phyloP scores from a whole-genome alignment of 352 stramenopile species.

The Phytophthora melonis region DNA sequence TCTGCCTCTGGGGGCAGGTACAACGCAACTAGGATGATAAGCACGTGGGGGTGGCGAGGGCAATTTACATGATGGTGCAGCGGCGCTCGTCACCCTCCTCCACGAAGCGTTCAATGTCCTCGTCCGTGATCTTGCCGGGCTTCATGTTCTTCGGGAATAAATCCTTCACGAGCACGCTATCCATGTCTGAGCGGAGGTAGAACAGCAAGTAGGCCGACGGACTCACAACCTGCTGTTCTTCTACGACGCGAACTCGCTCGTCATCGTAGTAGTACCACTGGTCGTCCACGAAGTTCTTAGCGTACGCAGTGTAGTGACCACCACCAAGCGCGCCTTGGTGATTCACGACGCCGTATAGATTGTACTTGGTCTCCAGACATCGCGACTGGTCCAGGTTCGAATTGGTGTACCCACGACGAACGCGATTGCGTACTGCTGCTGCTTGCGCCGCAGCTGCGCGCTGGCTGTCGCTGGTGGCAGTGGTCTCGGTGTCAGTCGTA shows the following conservation, averaged over 20 bases:
- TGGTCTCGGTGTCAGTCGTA: constrained; percentile 18
- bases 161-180: constrained; percentile 80
- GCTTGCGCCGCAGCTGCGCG: constrained; percentile 35
- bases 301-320: constrained; percentile 90
- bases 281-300: constrained; percentile 89
- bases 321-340: constrained; percentile 89
- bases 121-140: constrained; percentile 86
- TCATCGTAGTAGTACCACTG: constrained; percentile 94
- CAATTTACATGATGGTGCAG: constrained; percentile 86
- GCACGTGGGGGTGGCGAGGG: background rate
- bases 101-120: constrained; percentile 91
- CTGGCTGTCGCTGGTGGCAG: constrained; percentile 35
- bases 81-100: constrained; percentile 84
- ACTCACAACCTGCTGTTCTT: constrained; percentile 88
- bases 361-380: constrained; percentile 89
- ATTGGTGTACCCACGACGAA: constrained; percentile 88
- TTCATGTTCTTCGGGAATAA: constrained; percentile 90
- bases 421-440: constrained; percentile 65
- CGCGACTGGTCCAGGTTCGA: constrained; percentile 90
- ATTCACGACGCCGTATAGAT: constrained; percentile 91
- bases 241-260: constrained; percentile 86
- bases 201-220: constrained; percentile 93
- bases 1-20: constrained; percentile 22
- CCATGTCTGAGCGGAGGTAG: constrained; percentile 92
- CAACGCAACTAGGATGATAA: constrained; percentile 28